Conservation (phyloP, 352 stramenopile genomes). For the Globisporangium sylvaticum region DNA sequence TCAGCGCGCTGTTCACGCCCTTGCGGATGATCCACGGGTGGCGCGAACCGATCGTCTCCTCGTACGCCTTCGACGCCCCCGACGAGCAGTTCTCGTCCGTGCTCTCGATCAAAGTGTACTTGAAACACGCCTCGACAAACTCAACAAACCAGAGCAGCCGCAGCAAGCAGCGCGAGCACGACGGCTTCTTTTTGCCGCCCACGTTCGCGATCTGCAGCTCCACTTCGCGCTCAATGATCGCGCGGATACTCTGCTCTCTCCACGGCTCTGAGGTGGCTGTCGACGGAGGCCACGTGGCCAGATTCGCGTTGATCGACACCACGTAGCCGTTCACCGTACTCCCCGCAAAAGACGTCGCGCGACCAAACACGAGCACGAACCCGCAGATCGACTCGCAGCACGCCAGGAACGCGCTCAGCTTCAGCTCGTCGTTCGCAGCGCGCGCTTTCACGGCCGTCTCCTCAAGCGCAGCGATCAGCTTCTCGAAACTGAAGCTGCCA, state of each 20-base stretch:
- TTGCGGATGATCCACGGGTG: constrained; percentile 85
- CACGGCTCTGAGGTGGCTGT: constrained; percentile 25
- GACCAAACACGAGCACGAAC: constrained; percentile 76
- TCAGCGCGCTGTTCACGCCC: constrained; percentile 69
- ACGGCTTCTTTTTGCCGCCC: constrained; percentile 83
- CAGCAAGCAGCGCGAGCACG: constrained; percentile 63
- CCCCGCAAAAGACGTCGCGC: constrained; percentile 74
- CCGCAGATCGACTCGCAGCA: constrained; percentile 61
- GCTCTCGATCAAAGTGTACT: constrained; percentile 64
- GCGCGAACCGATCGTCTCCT: constrained; percentile 75
- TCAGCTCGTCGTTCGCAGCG: constrained; percentile 32
- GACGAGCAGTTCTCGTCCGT: constrained; percentile 59
- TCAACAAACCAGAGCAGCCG: constrained; percentile 81
- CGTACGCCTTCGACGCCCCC: constrained; percentile 72
- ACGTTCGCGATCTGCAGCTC: constrained; percentile 47
- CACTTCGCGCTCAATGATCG: constrained; percentile 63
- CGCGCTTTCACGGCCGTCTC: constrained; percentile 28
- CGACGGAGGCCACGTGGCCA: constrained; percentile 38
- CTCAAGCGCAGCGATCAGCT: constrained; percentile 39
- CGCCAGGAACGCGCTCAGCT: constrained; percentile 44
- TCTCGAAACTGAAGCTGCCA: constrained; percentile 41
- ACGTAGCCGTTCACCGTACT: constrained; percentile 77
- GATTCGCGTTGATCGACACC: constrained; percentile 58
- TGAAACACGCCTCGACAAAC: constrained; percentile 75
- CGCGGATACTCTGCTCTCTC: constrained; percentile 51